Evolutionary conservation across 2,329 filamentous ascomycete genomes (phyloP).

Genomic region (Calonectria hawksworthii): DNA sequence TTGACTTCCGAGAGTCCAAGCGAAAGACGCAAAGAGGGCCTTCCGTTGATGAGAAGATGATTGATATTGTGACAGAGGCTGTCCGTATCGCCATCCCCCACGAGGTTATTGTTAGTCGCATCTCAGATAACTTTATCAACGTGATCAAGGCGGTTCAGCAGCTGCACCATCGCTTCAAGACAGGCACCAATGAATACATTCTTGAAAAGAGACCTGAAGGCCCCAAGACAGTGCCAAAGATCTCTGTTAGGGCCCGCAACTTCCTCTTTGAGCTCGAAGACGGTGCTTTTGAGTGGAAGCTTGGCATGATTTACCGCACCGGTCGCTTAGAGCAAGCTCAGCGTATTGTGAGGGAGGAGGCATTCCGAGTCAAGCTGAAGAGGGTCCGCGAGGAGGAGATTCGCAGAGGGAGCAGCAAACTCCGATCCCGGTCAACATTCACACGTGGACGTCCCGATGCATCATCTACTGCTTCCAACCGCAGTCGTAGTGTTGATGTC

Average conservation of each 20-base stretch:
- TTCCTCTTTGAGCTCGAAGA: conserved; percentile 95
- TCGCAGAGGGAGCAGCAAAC: conserved; percentile 65
- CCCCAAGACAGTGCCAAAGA: conserved; percentile 87
- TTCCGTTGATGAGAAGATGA: conserved; percentile 80
- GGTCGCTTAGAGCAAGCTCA: conserved; percentile 93
- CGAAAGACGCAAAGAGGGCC: conserved; percentile 73
- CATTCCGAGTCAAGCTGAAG: conserved; percentile 89
- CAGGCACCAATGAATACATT: conserved; percentile 89
- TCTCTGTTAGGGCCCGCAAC: conserved; percentile 85
- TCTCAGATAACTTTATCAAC: conserved; percentile 95
- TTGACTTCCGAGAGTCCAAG: conserved; percentile 85
- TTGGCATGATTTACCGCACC: conserved; percentile 92
- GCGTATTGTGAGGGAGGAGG: conserved; percentile 88
- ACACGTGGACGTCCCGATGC: conserved; percentile 51
- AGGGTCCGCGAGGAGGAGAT: conserved; percentile 82
- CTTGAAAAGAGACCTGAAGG: conserved; percentile 87
- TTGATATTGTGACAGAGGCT: conserved; percentile 88
- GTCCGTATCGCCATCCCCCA: conserved; percentile 91
- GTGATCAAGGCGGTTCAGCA: conserved; percentile 89
- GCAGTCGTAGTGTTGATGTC: conserved; percentile 71
- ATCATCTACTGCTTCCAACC: conserved; percentile 52
- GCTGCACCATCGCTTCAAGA: conserved; percentile 92
- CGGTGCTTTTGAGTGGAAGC: conserved; percentile 96
- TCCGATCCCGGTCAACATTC: conserved; percentile 68
- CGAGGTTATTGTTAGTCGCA: conserved; percentile 88